These are phyloP conservation scores for Ampelomyces quisqualis DNA, from an alignment of 2,329 filamentous ascomycete species.

Conservation along the genomic window DNA sequence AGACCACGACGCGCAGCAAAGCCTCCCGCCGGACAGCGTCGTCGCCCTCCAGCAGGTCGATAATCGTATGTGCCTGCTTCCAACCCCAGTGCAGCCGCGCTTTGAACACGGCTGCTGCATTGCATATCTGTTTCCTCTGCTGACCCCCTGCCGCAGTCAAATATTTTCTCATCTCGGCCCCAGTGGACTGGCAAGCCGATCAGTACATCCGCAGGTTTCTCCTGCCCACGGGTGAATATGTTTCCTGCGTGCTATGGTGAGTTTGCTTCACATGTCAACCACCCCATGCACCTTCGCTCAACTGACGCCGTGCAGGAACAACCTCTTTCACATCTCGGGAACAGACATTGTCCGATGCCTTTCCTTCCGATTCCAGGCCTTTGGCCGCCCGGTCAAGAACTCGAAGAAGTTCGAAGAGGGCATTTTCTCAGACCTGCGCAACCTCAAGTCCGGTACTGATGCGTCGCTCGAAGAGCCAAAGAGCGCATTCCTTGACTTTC, in stretches of 20 bases:
- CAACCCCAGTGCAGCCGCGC: too few species aligned
- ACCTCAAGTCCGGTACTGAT: constrained; percentile 97
- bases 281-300: background rate
- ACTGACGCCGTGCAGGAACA: constrained; percentile 67
- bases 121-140: constrained; percentile 13
- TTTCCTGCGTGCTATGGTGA: constrained; percentile 93
- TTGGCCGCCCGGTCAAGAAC: constrained; percentile 97
- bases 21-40: constrained; percentile 91
- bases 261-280: constrained; percentile 17
- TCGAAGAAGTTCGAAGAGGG: constrained; percentile 99
- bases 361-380: constrained; percentile 97
- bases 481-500: constrained; percentile 95
- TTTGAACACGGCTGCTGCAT: too few species aligned
- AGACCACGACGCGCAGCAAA: constrained; percentile 94
- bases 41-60: constrained; percentile 98
- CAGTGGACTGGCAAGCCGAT: constrained; percentile 94
- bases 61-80: constrained; percentile 72
- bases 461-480: constrained; percentile 98
- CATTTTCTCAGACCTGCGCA: constrained; percentile 97
- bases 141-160: constrained; percentile 69
- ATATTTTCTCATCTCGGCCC: constrained; percentile 98
- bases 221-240: constrained; percentile 95
- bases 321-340: constrained; percentile 98
- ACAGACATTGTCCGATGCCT: constrained; percentile 98
- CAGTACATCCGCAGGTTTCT: constrained; percentile 96